These are phyloP conservation scores for Ziziphus jujuba DNA, from an alignment of 306 rosid species.

Conservation along the genomic window DNA sequence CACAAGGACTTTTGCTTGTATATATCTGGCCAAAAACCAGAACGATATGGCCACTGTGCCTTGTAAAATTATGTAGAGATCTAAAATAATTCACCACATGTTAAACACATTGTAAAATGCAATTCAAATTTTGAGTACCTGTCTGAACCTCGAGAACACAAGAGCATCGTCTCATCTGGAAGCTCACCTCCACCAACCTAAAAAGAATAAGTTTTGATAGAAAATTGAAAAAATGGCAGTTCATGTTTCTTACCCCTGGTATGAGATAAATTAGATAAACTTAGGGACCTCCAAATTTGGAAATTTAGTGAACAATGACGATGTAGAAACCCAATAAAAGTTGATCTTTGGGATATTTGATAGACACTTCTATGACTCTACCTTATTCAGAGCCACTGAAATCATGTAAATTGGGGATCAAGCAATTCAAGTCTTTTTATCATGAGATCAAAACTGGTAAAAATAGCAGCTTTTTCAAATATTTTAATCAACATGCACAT, in stretches of 20 bases:
- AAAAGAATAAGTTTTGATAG: slow-evolving; percentile 38
- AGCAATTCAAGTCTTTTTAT: not conserved
- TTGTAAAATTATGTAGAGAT: slow-evolving; percentile 5
- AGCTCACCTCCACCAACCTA: slow-evolving; percentile 96
- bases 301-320: no score
- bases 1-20: slow-evolving; percentile 13
- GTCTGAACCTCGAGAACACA: slow-evolving; percentile 84
- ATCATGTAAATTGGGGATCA: not conserved
- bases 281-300: no score
- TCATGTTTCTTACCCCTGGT: slow-evolving; percentile 1
- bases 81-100: slow-evolving; percentile 15
- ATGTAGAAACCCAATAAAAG: no score
- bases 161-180: slow-evolving; percentile 86
- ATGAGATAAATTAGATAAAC: slow-evolving; percentile 1
- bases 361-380: not conserved
- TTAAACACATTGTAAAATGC: slow-evolving; percentile 11
- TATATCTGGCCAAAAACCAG: slow-evolving; percentile 22
- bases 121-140: slow-evolving; percentile 53
- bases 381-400: not conserved
- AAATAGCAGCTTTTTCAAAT: not conserved
- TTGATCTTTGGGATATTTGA: no score
- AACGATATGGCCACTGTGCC: slow-evolving; percentile 42
- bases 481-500: not conserved
- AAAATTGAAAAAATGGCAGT: slow-evolving; percentile 21
- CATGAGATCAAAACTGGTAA: not conserved